Evolutionary conservation across 805 yeast species (phyloP).

Genomic region (Vanderwaltozyma polyspora): DNA sequence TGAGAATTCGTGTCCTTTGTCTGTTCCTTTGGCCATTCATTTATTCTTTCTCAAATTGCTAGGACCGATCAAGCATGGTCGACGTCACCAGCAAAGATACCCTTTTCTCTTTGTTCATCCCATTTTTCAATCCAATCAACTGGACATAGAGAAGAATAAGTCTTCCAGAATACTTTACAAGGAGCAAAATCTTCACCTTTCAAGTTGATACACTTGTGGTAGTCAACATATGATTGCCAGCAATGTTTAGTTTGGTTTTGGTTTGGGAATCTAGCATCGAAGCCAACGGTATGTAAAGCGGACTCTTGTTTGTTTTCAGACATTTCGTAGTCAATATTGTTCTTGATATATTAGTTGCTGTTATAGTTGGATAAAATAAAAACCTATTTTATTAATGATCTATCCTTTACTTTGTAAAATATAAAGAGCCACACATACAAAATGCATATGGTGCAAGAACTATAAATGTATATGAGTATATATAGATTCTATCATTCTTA

Average conservation of each 20-base stretch:
- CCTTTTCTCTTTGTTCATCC: constrained; percentile 73
- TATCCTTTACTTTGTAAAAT: too few relatives aligned
- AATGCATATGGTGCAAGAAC: too few relatives aligned
- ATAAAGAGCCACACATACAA: too few relatives aligned
- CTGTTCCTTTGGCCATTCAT: too few relatives aligned
- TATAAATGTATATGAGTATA: too few relatives aligned
- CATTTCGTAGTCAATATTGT: too few relatives aligned
- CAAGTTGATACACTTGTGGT: constrained; percentile 91
- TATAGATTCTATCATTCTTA: too few relatives aligned
- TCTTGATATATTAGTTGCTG: too few relatives aligned
- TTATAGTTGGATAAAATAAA: too few relatives aligned
- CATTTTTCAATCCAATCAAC: constrained; percentile 75
- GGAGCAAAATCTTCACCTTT: constrained; percentile 99
- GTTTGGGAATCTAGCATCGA: constrained; percentile 92
- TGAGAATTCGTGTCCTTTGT: too few relatives aligned
- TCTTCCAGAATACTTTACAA: constrained; percentile 87
- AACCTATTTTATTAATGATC: too few relatives aligned
- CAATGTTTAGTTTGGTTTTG: constrained; percentile 97
- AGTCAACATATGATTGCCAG: constrained; percentile 95
- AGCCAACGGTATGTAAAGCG: constrained; percentile 54
- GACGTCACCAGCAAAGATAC: constrained; percentile 38
- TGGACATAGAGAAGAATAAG: constrained; percentile 81
- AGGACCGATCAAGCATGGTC: neutral
- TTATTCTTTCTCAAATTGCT: too few relatives aligned
- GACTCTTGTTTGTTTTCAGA: constrained; percentile 22